phyloP scores from a whole-genome alignment of 192 early-diverging fungal species.

The Entomortierella chlamydospora region DNA sequence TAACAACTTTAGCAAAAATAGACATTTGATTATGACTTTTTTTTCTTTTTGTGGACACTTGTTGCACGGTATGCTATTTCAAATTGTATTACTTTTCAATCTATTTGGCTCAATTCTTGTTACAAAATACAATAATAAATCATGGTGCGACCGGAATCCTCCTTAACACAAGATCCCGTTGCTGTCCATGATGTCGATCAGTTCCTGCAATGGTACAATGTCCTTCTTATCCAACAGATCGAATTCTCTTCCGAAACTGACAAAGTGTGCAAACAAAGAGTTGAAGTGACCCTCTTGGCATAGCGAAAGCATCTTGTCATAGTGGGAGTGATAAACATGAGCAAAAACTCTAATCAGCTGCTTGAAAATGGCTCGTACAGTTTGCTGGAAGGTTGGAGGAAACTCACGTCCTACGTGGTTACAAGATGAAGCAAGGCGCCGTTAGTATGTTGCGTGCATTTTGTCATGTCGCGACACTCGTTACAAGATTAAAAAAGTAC shows the following conservation, averaged over 20 bases:
- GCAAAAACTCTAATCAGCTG: constrained; percentile 92
- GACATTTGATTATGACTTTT: no score
- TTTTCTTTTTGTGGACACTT: no score
- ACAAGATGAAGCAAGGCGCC: background rate
- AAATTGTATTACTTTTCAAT: no score
- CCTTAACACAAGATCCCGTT: constrained; percentile 48
- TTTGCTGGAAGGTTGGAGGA: constrained; percentile 78
- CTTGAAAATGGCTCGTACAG: constrained; percentile 80
- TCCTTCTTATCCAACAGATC: constrained; percentile 95
- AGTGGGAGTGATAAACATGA: constrained; percentile 95
- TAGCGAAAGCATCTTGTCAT: constrained; percentile 85
- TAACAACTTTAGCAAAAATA: no score
- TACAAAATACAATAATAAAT: no score
- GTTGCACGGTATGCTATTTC: no score
- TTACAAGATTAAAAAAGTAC: background rate
- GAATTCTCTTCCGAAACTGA: constrained; percentile 93
- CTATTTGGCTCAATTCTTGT: no score
- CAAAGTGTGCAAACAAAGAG: constrained; percentile 95
- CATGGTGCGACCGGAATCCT: no score
- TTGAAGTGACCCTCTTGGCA: constrained; percentile 92
- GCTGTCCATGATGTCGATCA: constrained; percentile 70
- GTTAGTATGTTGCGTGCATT: no score
- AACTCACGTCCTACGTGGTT: constrained; percentile 87
- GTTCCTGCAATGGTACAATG: constrained; percentile 80
- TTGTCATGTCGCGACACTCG: background rate